Evolutionary conservation across 176 grass and related monocot genomes (phyloP), one percentile per base, ranked within the genome.

Genomic region (Phragmites australis): DNA sequence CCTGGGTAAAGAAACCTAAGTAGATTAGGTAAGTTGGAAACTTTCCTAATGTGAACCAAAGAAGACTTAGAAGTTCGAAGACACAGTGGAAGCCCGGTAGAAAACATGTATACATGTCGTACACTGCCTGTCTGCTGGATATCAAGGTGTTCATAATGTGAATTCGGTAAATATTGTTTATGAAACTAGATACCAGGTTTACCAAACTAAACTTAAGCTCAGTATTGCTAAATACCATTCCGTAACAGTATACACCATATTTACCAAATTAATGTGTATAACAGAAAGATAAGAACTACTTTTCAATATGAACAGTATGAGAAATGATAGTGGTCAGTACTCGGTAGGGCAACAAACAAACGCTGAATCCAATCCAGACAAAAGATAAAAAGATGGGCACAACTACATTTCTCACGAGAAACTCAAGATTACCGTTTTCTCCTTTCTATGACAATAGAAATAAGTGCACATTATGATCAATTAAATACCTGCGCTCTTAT

Each of bases 1-100:
- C 42, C 75, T 73, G 60, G 7, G 18, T 17, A 66, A 65, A 48
- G 29, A 79, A 68, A 63, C 65, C 53, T 44, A 72, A 83, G 15
- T 14, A 22, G 13, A 56, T 79, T 53, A 73, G 34, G 18, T 52
- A 48, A 58, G 19, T 10, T 32, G 21, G 2, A 56, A 49, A 12
- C 62, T 40, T 65, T 41, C 32, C 61, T 39, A 21, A 4, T 0
- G 16, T 2, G 39, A 22, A 47, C 2, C 1, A 49, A 58, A 47
- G 2, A 51, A 22, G 25, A 48, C 18, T 30, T 15, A 60, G 9
- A 34, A 63, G 43, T 32, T 31, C 21, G 6, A 65, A n/a, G 58
- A 22, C 12, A 50, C 19, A 65, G 8, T 40, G 30, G 34, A 65
- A 16, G 4, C 13, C 22, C 8, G 23, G 19, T 4, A 8, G 37